Evolutionary conservation across 2,329 filamentous ascomycete genomes (phyloP), one percentile per base, ranked within the genome.

Genomic region (Aspergillus sp.): DNA sequence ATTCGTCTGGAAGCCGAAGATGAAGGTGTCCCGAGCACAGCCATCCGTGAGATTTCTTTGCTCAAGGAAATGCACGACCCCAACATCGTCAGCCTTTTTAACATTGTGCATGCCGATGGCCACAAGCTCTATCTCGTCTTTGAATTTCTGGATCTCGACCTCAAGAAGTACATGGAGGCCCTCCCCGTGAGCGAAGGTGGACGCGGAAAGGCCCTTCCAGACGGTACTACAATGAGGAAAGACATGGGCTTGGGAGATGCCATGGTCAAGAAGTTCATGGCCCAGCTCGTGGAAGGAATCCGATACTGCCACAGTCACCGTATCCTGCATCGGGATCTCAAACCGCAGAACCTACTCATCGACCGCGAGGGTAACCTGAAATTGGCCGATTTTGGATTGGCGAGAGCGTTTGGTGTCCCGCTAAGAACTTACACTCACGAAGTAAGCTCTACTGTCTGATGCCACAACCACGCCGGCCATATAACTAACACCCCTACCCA

Each of bases 161-260:
- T 95, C 59, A 95, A 95, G 76, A 95, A 94, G 70, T 95, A 94
- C 71, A 95, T 95, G 89, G 90, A 95, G 70, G 81, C 89, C 5
- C 79, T 95, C 39, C 89, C 89, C 3, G 83, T 91, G 49, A 85
- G 79, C 62, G 87, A 94, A 62, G 89, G 89, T 57, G 89, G 89
- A 37, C 83, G 89, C 50, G 89, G 88, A 61, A 93, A 90, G 74
- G 80, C 88, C 38, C 75, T 95, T 44, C 90, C 90, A 7, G 87
- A 91, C 58, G 88, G 87, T 43, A 81, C 85, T 41, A 81, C 79
- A 19, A 66, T 80, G 44, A 77, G 80, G 47, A 72, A 88, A 47
- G 76, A 80, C 64, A 74, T 93, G 59, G 87, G 87, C 4, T 75
- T 95, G 49, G 86, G 85, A 48, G 81, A 87, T 45, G 79, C 79